These are phyloP conservation scores for Globisporangium camurandrum DNA, from an alignment of 352 stramenopile species.

Conservation along the genomic window DNA sequence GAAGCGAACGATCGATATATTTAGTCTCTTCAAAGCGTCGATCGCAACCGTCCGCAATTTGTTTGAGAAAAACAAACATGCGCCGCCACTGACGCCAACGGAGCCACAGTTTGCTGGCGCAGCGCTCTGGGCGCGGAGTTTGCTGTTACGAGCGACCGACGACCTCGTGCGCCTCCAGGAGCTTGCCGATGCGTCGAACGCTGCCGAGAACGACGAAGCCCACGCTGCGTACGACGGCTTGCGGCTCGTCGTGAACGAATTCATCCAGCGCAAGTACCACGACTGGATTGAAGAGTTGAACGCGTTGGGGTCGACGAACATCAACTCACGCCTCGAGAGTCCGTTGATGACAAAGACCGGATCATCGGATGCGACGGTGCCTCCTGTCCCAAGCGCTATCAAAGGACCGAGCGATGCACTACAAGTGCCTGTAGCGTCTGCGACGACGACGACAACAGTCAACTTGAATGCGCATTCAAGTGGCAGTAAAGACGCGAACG, in stretches of 20 bases:
- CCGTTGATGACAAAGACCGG: conserved; percentile 81
- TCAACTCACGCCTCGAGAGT: conserved; percentile 77
- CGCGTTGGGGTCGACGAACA: conserved; percentile 58
- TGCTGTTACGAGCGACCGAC: conserved; percentile 74
- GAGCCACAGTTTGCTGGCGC: conserved; percentile 91
- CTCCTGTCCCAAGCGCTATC: conserved; percentile 3
- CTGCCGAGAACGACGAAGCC: conserved; percentile 71
- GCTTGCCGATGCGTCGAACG: conserved; percentile 57
- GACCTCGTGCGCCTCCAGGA: conserved; percentile 69
- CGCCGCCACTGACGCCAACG: conserved; percentile 75
- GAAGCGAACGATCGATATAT: conserved; percentile 92
- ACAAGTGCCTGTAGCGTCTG: background rate
- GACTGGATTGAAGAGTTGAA: conserved; percentile 89
- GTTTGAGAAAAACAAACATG: conserved; percentile 90
- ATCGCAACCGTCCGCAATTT: conserved; percentile 76
- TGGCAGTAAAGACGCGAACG: conserved; percentile 45
- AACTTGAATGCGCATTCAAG: conserved; percentile 25
- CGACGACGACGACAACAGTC: conserved; percentile 4
- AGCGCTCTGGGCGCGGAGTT: conserved; percentile 88
- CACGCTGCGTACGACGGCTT: conserved; percentile 71
- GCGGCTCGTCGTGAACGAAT: conserved; percentile 81
- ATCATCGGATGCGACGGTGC: conserved; percentile 12
- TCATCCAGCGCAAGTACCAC: conserved; percentile 87
- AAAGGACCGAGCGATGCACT: background rate
- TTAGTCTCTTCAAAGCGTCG: conserved; percentile 81